These are phyloP conservation scores for Linum lewisii DNA, from an alignment of 345 rosid species.

Conservation along the genomic window DNA sequence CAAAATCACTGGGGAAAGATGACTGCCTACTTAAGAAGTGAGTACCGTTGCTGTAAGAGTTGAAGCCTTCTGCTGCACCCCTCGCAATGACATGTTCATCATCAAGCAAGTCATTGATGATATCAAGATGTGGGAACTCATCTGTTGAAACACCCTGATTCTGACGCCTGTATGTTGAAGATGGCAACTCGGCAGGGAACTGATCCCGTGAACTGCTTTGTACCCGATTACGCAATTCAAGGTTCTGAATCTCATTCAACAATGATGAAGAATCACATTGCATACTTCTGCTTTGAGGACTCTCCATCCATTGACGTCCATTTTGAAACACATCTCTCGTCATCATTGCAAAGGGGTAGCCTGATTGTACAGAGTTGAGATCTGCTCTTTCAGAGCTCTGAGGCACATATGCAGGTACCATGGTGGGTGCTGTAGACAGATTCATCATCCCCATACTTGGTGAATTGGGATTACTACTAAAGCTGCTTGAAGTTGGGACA, in stretches of 20 bases:
- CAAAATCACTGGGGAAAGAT: constrained; percentile 41
- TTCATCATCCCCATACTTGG: constrained; percentile 39
- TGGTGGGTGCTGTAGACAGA: constrained; percentile 32
- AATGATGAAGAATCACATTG: constrained; percentile 25
- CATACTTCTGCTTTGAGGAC: constrained; percentile 33
- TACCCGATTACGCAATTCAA: constrained; percentile 24
- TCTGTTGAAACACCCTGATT: constrained; percentile 42
- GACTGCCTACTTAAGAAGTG: constrained; percentile 40
- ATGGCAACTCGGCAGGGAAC: constrained; percentile 24
- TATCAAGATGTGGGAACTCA: constrained; percentile 90
- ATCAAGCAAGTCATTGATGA: constrained; percentile 86
- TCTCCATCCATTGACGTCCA: constrained; percentile 55
- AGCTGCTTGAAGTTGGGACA: constrained; percentile 45
- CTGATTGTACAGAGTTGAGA: constrained; percentile 32
- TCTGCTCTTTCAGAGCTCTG: constrained; percentile 38
- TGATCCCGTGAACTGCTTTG: constrained; percentile 25
- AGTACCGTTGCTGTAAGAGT: constrained; percentile 27
- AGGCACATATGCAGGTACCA: constrained; percentile 36
- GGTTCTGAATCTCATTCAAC: constrained; percentile 23
- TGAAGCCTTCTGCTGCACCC: constrained; percentile 24
- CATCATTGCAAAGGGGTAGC: constrained; percentile 37
- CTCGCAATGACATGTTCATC: constrained; percentile 51
- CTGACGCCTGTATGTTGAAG: constrained; percentile 45
- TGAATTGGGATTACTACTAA: constrained; percentile 36
- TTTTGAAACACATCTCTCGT: constrained; percentile 35